Evolutionary conservation across 352 stramenopile species (phyloP).

Genomic region (Globisporangium cylindrosporum): DNA sequence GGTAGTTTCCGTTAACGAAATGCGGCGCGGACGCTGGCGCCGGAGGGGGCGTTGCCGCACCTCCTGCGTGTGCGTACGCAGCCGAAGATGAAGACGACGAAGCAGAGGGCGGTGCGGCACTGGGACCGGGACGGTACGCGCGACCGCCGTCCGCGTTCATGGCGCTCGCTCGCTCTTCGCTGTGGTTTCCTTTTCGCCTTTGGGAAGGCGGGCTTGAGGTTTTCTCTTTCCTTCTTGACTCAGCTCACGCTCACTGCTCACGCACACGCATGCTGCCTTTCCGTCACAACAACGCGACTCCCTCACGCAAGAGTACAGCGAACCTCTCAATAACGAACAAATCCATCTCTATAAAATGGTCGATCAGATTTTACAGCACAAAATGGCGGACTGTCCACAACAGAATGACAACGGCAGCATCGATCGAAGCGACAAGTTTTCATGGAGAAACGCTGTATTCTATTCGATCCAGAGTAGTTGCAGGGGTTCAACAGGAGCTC

Average conservation of each 20-base stretch:
- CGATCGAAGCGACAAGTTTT: too few relatives aligned
- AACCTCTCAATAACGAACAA: too few relatives aligned
- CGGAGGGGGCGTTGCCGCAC: not conserved
- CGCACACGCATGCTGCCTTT: not conserved
- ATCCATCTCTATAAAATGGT: too few relatives aligned
- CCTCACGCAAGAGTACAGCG: not conserved
- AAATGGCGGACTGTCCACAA: too few relatives aligned
- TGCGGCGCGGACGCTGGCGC: constrained; percentile 13
- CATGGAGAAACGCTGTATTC: too few relatives aligned
- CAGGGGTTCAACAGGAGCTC: too few relatives aligned
- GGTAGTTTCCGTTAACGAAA: constrained; percentile 21
- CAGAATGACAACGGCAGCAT: too few relatives aligned
- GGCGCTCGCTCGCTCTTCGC: not conserved
- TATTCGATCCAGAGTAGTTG: too few relatives aligned
- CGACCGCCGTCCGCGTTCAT: constrained; percentile 19
- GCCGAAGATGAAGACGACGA: not conserved
- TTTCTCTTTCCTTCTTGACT: constrained; percentile 2
- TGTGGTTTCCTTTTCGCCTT: not conserved
- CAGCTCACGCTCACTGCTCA: not conserved
- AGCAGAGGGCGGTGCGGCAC: not conserved
- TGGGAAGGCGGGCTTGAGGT: not conserved
- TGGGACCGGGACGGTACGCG: not conserved
- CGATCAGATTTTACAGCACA: too few relatives aligned
- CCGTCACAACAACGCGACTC: not conserved
- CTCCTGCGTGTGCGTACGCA: not conserved